Conservation (phyloP, 208 protist genomes). For the Acanthamoeba castellanii region DNA sequence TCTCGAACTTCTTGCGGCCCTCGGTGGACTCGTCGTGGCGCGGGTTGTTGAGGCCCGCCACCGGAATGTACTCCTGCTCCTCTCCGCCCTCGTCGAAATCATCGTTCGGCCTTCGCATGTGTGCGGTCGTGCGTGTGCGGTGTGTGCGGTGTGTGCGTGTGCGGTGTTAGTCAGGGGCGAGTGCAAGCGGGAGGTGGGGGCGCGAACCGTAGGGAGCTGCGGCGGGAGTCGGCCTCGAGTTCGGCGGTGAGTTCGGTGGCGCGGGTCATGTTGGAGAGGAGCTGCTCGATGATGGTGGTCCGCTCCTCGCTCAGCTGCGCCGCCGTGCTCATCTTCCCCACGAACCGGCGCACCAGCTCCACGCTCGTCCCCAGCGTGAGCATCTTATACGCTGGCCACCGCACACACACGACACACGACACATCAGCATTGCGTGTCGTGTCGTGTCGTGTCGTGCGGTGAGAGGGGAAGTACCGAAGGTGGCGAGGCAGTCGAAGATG, state of each 20-base stretch:
- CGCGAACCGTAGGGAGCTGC: not conserved
- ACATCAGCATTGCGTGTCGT: not conserved
- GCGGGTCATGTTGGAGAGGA: constrained; percentile 60
- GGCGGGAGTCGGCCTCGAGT: not conserved
- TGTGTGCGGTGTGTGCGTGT: not conserved
- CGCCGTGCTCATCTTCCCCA: constrained; percentile 55
- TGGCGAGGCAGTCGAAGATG: constrained; percentile 59
- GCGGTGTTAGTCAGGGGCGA: not conserved
- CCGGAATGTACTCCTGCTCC: constrained; percentile 39
- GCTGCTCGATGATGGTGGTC: constrained; percentile 33
- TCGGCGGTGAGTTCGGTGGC: constrained; percentile 28
- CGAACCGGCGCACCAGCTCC: constrained; percentile 58
- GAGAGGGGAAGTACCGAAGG: not conserved
- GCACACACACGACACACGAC: too few species aligned
- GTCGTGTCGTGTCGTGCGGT: too few species aligned
- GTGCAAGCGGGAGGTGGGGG: too few species aligned
- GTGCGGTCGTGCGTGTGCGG: too few species aligned
- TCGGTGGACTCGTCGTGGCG: not conserved
- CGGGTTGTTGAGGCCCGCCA: not conserved
- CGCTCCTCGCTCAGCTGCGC: constrained; percentile 24
- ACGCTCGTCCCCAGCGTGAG: constrained; percentile 36
- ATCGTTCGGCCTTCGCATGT: not conserved
- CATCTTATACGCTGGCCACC: constrained; percentile 20
- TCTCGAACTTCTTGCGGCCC: constrained; percentile 29
- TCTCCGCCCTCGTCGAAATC: constrained; percentile 25